Evolutionary conservation across 345 rosid genomes (phyloP).

Genomic region (Eucalyptus lansdowneana): DNA sequence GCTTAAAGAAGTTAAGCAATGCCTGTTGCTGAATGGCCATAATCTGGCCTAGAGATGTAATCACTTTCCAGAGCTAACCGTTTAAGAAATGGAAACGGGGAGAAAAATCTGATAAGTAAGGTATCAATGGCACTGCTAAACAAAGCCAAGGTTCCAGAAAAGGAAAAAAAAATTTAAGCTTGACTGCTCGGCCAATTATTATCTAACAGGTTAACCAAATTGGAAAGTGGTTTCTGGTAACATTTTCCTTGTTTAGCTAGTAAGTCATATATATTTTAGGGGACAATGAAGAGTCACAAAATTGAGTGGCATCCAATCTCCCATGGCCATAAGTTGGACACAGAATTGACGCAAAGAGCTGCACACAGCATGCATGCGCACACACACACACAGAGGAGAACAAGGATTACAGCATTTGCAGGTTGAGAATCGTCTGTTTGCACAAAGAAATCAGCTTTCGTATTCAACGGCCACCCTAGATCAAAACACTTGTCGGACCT

Average conservation of each 20-base stretch:
- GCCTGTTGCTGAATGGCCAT: not conserved
- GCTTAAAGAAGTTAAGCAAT: not conserved
- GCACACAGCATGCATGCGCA: not conserved
- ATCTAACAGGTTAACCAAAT: not conserved
- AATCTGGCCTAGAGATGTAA: not conserved
- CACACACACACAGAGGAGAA: not conserved
- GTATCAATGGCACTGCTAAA: not conserved
- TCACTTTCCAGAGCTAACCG: not conserved
- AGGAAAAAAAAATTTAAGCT: not conserved
- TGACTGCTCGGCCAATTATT: not conserved
- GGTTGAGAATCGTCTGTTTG: slow-evolving; percentile 39
- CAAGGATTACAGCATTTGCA: slow-evolving; percentile 26
- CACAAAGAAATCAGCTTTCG: slow-evolving; percentile 57
- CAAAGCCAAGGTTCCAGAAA: not conserved
- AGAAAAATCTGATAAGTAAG: not conserved
- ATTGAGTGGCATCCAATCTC: not conserved
- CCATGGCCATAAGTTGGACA: not conserved
- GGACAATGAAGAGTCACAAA: not conserved
- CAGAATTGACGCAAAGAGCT: not conserved
- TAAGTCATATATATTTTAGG: not conserved
- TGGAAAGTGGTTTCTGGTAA: not conserved
- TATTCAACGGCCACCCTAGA: slow-evolving; percentile 68
- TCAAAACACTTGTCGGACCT: slow-evolving; percentile 78
- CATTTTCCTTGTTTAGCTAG: not conserved
- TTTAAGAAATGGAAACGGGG: not conserved